Percentiles rank a stretch among this genome's conserved stretches.
These are phyloP conservation scores for Talaromyces sp. DNA, from an alignment of 2,329 filamentous ascomycete genomes.

Conservation along the genomic window DNA sequence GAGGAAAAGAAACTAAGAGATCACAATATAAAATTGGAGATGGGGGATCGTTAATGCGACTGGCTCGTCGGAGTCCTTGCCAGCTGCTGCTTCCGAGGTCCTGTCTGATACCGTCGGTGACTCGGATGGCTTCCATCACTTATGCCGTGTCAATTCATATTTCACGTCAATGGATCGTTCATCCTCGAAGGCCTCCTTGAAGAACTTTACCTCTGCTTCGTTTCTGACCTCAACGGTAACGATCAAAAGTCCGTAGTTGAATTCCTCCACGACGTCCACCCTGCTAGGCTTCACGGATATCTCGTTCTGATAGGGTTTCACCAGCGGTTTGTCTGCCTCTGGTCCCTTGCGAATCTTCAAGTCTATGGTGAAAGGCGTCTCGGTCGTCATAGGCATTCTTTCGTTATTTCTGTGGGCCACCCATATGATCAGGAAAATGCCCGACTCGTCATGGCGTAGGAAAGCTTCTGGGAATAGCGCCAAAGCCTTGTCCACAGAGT, in stretches of 20 bases:
- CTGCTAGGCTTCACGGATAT: not conserved
- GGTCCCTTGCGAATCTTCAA: not conserved
- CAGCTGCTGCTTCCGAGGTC: not conserved
- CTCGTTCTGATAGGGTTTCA: not conserved
- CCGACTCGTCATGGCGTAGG: not conserved
- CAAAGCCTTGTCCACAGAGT: not conserved
- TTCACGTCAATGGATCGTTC: not conserved
- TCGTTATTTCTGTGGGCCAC: not conserved
- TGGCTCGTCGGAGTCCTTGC: not conserved
- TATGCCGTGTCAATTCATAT: not conserved
- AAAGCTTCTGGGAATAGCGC: constrained; percentile 1
- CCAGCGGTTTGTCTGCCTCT: not conserved
- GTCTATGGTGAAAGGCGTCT: not conserved
- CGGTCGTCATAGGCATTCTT: not conserved
- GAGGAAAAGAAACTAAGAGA: not conserved
- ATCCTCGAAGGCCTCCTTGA: not conserved
- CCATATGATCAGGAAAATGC: not conserved
- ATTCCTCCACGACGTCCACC: not conserved
- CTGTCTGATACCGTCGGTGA: not conserved
- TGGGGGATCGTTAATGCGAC: no score
- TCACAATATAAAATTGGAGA: not conserved
- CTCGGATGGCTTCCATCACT: not conserved
- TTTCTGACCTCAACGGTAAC: not conserved
- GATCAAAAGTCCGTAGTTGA: not conserved
- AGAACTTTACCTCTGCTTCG: not conserved